Percentiles rank a stretch among this genome's conserved stretches.
phyloP scores from a whole-genome alignment of 2,329 filamentous ascomycete genomes.

The Diplodia scrobiculata region DNA sequence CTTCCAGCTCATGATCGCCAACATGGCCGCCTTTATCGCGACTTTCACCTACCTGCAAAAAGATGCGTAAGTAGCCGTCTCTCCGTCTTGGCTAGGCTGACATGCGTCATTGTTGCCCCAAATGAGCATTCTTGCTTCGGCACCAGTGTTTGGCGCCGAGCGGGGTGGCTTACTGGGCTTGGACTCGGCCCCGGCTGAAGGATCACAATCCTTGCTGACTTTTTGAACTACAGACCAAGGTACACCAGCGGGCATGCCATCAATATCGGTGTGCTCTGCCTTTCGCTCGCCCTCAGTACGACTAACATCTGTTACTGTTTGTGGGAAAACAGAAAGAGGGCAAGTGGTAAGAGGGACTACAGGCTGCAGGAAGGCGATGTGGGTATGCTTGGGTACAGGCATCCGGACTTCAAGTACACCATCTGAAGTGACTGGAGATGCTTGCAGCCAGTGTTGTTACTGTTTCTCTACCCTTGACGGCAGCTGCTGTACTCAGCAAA shows the following conservation, averaged over 20 bases:
- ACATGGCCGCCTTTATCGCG: conserved; percentile 55
- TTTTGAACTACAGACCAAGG: conserved; percentile 29
- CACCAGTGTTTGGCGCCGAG: conserved; percentile 10
- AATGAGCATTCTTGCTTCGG: background rate
- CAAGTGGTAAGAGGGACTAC: conserved; percentile 29
- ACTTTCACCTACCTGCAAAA: conserved; percentile 54
- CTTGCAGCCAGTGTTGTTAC: background rate
- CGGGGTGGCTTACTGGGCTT: conserved; percentile 4
- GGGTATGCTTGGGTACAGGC: conserved; percentile 37
- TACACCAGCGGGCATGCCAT: conserved; percentile 32
- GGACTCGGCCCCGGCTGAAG: conserved; percentile 7
- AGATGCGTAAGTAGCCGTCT: conserved; percentile 43
- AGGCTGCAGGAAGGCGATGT: conserved; percentile 36
- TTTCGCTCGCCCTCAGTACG: conserved; percentile 34
- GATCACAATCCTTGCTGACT: conserved; percentile 17
- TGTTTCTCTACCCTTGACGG: background rate
- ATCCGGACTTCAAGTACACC: conserved; percentile 40
- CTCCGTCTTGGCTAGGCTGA: background rate
- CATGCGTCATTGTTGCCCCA: background rate
- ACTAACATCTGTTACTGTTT: conserved; percentile 32
- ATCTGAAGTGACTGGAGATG: conserved; percentile 20
- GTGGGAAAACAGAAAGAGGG: conserved; percentile 18
- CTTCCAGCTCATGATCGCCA: conserved; percentile 52
- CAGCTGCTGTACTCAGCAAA: background rate
- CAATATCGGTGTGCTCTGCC: conserved; percentile 26